These are phyloP conservation scores for Cyclocybe aegerita DNA, from an alignment of 768 basidiomycete species.

Conservation along the genomic window DNA sequence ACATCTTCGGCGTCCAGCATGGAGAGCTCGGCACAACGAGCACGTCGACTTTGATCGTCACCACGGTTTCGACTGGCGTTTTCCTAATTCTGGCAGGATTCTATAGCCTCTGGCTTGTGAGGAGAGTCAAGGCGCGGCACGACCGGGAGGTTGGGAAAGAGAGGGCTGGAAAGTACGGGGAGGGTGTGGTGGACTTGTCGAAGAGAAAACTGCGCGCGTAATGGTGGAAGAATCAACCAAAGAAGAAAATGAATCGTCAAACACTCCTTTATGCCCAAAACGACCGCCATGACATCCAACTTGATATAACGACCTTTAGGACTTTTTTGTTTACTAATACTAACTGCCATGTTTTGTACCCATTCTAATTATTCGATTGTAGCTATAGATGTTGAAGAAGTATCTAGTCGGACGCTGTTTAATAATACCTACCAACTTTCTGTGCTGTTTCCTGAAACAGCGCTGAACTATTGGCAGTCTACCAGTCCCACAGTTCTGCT, in stretches of 20 bases:
- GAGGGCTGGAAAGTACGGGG: slow-evolving; percentile 22
- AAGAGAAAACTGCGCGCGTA: slow-evolving; percentile 7
- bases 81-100: slow-evolving; percentile 38
- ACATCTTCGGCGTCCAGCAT: slow-evolving; percentile 48
- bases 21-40: slow-evolving; percentile 43
- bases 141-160: slow-evolving; percentile 22
- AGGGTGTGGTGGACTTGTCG: slow-evolving; percentile 22
- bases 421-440: too few species aligned
- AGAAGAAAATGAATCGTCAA: background rate
- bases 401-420: too few species aligned
- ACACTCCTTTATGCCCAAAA: too few species aligned
- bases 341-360: too few species aligned
- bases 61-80: slow-evolving; percentile 34
- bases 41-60: slow-evolving; percentile 49
- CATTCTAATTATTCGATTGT: too few species aligned
- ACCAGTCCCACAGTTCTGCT: too few species aligned
- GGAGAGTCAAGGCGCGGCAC: slow-evolving; percentile 22
- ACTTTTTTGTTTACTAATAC: too few species aligned
- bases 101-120: slow-evolving; percentile 45
- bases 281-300: too few species aligned
- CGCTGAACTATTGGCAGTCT: too few species aligned
- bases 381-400: too few species aligned
- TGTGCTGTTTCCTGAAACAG: too few species aligned
- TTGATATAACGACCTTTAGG: too few species aligned
- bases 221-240: background rate